Percentiles rank a stretch among this genome's conserved stretches.
These are phyloP conservation scores for Rhododendron simsii DNA, from an alignment of 148 eudicot genomes.

Conservation along the genomic window DNA sequence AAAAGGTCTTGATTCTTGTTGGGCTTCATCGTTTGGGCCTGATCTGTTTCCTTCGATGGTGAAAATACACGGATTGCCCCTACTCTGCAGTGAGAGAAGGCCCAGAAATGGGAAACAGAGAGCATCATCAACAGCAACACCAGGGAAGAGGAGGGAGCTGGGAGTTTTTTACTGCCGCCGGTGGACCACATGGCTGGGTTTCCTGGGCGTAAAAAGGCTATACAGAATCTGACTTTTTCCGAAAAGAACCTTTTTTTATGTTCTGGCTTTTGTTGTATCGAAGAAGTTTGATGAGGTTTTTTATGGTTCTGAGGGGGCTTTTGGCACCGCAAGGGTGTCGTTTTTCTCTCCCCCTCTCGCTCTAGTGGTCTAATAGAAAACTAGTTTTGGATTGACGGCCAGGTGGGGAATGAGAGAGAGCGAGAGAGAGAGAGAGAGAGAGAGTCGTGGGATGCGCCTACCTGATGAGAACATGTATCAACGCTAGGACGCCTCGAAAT, in stretches of 20 bases:
- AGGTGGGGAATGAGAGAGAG: neutral
- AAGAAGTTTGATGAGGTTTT: neutral
- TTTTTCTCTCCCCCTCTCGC: neutral
- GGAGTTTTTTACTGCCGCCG: constrained; percentile 29
- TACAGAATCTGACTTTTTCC: neutral
- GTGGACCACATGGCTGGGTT: constrained; percentile 33
- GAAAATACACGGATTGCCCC: constrained; percentile 35
- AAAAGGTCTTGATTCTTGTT: constrained; percentile 18
- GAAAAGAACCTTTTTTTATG: neutral
- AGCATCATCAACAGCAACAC: constrained; percentile 21
- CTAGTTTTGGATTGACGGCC: constrained; percentile 15
- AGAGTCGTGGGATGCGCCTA: constrained; percentile 21
- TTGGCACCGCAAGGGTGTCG: neutral
- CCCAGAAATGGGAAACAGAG: constrained; percentile 26
- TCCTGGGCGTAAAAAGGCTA: constrained; percentile 20
- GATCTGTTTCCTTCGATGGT: neutral
- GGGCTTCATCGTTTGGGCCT: neutral
- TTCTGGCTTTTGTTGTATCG: neutral
- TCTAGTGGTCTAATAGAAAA: neutral
- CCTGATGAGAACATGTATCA: constrained; percentile 14
- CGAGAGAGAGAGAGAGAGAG: constrained; percentile 10
- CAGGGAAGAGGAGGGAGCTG: constrained; percentile 8
- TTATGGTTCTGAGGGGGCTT: neutral
- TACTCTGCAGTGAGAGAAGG: constrained; percentile 14
- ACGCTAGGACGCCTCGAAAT: neutral